Percentiles rank a stretch among this genome's conserved stretches.
These are phyloP conservation scores for Phytophthora fragariaefolia DNA, from an alignment of 352 stramenopile species.

Conservation along the genomic window DNA sequence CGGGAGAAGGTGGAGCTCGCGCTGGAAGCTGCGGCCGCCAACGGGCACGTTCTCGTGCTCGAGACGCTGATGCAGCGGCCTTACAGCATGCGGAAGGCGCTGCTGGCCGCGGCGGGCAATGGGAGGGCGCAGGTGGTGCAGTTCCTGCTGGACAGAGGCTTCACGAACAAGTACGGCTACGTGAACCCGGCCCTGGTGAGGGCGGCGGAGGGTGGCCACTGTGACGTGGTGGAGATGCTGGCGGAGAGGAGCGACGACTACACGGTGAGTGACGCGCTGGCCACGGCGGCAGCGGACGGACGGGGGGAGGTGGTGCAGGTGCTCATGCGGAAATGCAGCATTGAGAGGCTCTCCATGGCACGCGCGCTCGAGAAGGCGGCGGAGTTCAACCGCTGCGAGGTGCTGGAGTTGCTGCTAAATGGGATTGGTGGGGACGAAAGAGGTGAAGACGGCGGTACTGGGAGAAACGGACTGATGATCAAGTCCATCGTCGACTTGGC, in stretches of 20 bases:
- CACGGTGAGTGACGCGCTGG: conserved; percentile 7
- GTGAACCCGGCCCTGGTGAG: conserved; percentile 10
- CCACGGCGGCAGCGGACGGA: conserved; percentile 1
- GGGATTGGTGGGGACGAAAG: not conserved
- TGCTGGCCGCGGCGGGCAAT: conserved; percentile 7
- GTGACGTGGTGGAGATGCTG: conserved; percentile 11
- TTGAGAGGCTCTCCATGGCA: not conserved
- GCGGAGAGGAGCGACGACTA: conserved; percentile 7
- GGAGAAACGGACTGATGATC: not conserved
- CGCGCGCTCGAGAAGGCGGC: conserved; percentile 13
- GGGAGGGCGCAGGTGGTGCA: conserved; percentile 12
- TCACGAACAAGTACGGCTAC: not conserved
- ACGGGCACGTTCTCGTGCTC: conserved; percentile 11
- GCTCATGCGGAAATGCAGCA: not conserved
- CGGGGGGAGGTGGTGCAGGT: not conserved
- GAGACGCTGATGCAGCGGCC: not conserved
- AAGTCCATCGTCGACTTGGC: not conserved
- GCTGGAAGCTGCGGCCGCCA: conserved; percentile 13
- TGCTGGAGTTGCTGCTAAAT: conserved; percentile 11
- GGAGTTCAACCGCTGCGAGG: not conserved
- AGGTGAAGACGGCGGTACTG: not conserved
- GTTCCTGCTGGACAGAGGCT: conserved; percentile 13
- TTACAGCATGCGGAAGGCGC: conserved; percentile 3
- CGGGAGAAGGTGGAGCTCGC: conserved; percentile 10
- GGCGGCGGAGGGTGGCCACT: conserved; percentile 13